Evolutionary conservation across 306 rosid genomes (phyloP).

Genomic region (Corylus heterophylla): DNA sequence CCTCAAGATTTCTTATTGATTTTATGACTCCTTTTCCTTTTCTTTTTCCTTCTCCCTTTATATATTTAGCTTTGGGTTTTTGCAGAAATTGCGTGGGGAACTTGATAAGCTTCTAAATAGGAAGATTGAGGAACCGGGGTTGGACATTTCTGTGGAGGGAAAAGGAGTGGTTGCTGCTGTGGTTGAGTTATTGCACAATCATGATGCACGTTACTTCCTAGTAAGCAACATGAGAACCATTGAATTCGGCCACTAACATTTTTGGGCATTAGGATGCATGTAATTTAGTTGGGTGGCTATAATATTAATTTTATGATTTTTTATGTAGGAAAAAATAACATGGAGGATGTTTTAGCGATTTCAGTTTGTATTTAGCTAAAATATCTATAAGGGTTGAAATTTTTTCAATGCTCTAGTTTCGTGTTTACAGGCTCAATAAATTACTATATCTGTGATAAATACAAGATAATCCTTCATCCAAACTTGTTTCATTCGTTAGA

Average conservation of each 20-base stretch:
- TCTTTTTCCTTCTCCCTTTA: background rate
- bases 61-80: constrained; percentile 7
- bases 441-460: too few species aligned
- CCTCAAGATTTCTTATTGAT: constrained; percentile 12
- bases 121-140: constrained; percentile 75
- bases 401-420: background rate
- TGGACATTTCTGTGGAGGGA: constrained; percentile 77
- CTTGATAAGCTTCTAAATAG: constrained; percentile 83
- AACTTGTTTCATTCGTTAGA: too few species aligned
- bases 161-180: constrained; percentile 84
- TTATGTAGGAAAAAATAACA: background rate
- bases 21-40: background rate
- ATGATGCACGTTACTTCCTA: background rate
- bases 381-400: background rate
- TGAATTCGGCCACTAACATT: too few species aligned
- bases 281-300: too few species aligned
- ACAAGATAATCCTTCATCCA: too few species aligned
- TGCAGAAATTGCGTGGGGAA: constrained; percentile 81
- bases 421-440: background rate
- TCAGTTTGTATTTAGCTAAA: background rate
- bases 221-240: too few species aligned
- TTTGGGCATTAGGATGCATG: too few species aligned
- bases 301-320: too few species aligned
- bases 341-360: background rate
- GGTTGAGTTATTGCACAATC: constrained; percentile 75